Base-by-base conservation (phyloP, 208 protist genomes). In the Strigomonas culicis region DNA sequence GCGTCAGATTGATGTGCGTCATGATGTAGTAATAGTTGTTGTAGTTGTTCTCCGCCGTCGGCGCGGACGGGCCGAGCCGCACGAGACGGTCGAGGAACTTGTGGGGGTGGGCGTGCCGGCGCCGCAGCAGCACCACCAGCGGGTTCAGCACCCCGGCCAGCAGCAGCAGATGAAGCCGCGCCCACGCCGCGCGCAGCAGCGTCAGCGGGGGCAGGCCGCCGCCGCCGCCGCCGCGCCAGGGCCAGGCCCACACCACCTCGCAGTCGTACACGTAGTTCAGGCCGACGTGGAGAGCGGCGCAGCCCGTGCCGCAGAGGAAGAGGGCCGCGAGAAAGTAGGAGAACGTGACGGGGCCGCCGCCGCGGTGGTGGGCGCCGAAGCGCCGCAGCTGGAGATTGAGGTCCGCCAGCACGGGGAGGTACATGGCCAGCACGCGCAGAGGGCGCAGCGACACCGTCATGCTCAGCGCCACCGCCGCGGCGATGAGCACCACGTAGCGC, bases 361-460 rank as follows among this genome's bases (percentile, higher is more conserved):
- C 19, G 39, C 1, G 11, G 32, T 39, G 39, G 8, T 44, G 39
- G 11, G 39, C 8, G 15, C 15, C 11, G 13, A 44, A 17, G 11
- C 8, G 1, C 27, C 79, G 74, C 22, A 85, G 15, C 0, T 96
- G 59, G 13, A 95, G 46, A 70, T 95, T 73, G 6, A 97, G 70
- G 24, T 76, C 95, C 15, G 98, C 72, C 15, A 6, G 10, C 8
- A 44, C 1, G 11, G 39, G 39, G 10, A 44, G 95, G 95, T 96
- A 98, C 10, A 84, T 94, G 1, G 95, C 34, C 6, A 97, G 43
- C 21, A 70, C 59, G 2, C 65, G 78, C 10, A 82, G 62, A 21
- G 90, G 66, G 15, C 75, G 75, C 30, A 86, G 70, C 34, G 80
- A 76, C 17, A 89, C 62, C 46, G 80, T 64, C 11, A 44, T 4